Base-by-base conservation (phyloP, 2,329 filamentous ascomycete genomes). In the Alternaria novae-zelandiae region DNA sequence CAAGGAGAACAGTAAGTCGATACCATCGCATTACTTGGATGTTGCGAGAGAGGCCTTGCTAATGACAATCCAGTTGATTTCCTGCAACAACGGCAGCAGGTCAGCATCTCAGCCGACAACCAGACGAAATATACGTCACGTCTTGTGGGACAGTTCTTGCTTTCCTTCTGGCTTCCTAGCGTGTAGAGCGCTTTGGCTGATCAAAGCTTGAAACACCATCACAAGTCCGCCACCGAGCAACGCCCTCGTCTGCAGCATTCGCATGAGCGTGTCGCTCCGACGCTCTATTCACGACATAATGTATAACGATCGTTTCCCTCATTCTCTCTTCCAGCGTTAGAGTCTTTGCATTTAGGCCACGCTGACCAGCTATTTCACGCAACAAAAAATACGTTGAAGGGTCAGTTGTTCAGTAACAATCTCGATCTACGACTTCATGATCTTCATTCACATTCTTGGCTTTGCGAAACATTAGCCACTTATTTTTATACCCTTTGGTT, bases 51-150 rank as follows among this genome's bases (percentile, higher is more conserved):
- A 17, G 15, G 13, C 15, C 20, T 20, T 53, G 45, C 73, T 75
- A 62, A 75, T 4, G 10, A 2, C 17, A 6, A 10, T 8, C 53
- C 60, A 83, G 82, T 74, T 13, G 74, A 80, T 23, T 82, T 81
- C 61, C 71, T 84, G 6, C 65, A 72, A 62, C 70, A 72, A 21
- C 74, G 82, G 15, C 74, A 79, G 43, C 70, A 74, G 43, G 75
- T 83, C 51, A 74, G 73, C 23, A 80, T 84, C 58, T 77, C 75
- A 17, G 25, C 32, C 26, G 72, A 75, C 36, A 81, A 81, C 60
- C 78, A 82, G 63, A 75, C 72, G 25, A 72, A 77, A 57, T 83
- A 82, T 64, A 82, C 81, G 2, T 81, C 81, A n/a, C 74, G 82
- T 13, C 74, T 83, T 47, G 78, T 82, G 8, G 79, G 79, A 9